A percentile compares a stretch with the other conserved stretches of the same genome.
Evolutionary conservation across 148 eudicot species (phyloP).

Genomic region (Cornus controversa): DNA sequence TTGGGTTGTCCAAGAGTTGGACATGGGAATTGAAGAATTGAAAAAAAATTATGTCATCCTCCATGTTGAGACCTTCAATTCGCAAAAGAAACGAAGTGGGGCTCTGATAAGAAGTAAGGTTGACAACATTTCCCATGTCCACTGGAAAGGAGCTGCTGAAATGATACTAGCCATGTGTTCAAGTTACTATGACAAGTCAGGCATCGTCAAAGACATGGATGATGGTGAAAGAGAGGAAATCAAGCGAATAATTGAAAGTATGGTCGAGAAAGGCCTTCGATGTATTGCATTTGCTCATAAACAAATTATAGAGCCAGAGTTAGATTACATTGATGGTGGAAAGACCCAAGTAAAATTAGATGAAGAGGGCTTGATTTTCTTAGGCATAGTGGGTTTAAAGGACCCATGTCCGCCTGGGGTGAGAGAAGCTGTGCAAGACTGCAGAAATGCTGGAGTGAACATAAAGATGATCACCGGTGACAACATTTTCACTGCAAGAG

Average conservation of each 20-base stretch:
- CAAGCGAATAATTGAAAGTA: not conserved
- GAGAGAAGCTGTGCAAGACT: not conserved
- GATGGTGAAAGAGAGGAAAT: not conserved
- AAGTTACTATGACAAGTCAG: not conserved
- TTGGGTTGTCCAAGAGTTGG: not conserved
- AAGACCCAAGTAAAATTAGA: not conserved
- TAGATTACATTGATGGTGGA: not conserved
- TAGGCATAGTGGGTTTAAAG: not conserved
- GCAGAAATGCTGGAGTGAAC: not conserved
- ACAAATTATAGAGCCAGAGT: not conserved
- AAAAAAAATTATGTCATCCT: not conserved
- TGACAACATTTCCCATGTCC: not conserved
- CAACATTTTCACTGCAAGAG: slow-evolving; percentile 3
- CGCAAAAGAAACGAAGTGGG: not conserved
- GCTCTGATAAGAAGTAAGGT: not conserved
- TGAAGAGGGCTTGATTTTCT: not conserved
- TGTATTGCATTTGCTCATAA: slow-evolving; percentile 5
- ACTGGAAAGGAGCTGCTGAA: slow-evolving; percentile 10
- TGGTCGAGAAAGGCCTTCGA: not conserved
- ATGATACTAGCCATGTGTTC: slow-evolving; percentile 1
- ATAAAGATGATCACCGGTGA: slow-evolving; percentile 1
- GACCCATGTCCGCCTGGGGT: slow-evolving; percentile 1
- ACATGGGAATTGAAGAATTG: not conserved
- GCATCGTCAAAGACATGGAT: not conserved
- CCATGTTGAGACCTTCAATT: slow-evolving; percentile 4